These are phyloP conservation scores for Phytophthora constricta DNA, from an alignment of 352 stramenopile species.

Conservation along the genomic window DNA sequence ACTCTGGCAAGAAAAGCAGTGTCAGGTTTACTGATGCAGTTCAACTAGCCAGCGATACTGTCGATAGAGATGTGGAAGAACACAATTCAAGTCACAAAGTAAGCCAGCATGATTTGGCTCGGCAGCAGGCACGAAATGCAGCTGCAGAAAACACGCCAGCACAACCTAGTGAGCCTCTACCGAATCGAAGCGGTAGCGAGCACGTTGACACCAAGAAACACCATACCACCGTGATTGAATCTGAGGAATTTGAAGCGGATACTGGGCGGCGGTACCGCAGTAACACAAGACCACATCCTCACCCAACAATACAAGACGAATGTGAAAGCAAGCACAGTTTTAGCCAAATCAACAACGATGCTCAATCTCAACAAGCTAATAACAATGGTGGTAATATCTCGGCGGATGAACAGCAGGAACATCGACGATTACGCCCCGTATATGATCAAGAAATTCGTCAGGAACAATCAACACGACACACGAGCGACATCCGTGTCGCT, in stretches of 20 bases:
- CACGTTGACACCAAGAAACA: neutral
- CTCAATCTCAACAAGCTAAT: too few relatives aligned
- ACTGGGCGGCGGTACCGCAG: neutral
- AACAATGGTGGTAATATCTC: neutral
- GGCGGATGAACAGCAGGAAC: neutral
- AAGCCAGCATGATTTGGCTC: neutral
- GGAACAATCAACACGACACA: neutral
- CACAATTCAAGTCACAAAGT: neutral
- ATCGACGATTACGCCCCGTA: neutral
- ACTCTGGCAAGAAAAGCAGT: neutral
- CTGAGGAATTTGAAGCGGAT: neutral
- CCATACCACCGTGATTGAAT: neutral
- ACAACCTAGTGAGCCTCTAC: neutral
- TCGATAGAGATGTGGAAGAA: neutral
- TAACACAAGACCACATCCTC: neutral
- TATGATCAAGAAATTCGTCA: neutral
- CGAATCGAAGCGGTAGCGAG: neutral
- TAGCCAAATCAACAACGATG: neutral
- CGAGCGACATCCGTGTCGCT: neutral
- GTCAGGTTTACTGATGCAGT: neutral
- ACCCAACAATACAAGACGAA: neutral
- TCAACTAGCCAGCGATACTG: neutral
- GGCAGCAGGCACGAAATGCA: neutral
- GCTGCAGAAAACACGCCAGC: neutral
- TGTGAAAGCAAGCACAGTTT: neutral